Percentiles rank a stretch among this genome's conserved stretches.
Evolutionary conservation across 495 filamentous ascomycete species (phyloP).

Genomic region (Trichocladium antarcticum): DNA sequence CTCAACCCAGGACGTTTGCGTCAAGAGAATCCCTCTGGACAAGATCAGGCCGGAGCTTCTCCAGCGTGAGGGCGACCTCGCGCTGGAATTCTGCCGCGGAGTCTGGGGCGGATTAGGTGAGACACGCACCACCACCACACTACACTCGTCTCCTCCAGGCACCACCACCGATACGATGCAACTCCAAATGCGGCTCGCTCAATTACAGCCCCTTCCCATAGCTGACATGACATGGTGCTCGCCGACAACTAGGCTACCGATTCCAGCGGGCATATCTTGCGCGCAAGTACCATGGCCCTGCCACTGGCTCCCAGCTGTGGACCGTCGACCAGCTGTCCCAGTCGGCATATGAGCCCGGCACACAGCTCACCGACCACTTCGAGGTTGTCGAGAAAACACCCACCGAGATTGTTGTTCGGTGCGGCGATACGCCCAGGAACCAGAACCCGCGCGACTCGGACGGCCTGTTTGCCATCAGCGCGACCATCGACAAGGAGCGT

Average conservation of each 20-base stretch:
- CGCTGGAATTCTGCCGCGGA: slow-evolving; percentile 52
- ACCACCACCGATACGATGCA: too few relatives aligned
- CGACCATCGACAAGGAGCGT: slow-evolving; percentile 47
- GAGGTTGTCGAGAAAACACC: slow-evolving; percentile 59
- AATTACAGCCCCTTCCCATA: too few relatives aligned
- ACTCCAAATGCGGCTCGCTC: too few relatives aligned
- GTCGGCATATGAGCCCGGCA: slow-evolving; percentile 50
- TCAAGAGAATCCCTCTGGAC: slow-evolving; percentile 49
- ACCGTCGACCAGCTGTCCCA: slow-evolving; percentile 40
- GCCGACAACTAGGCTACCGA: slow-evolving; percentile 42
- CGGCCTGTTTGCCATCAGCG: slow-evolving; percentile 59
- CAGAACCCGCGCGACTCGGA: slow-evolving; percentile 48
- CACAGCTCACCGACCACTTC: slow-evolving; percentile 63
- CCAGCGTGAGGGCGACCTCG: slow-evolving; percentile 47
- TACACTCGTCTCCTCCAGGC: too few relatives aligned
- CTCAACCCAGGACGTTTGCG: slow-evolving; percentile 48
- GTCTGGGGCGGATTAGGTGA: slow-evolving; percentile 56
- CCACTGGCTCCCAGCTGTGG: slow-evolving; percentile 58
- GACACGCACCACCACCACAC: slow-evolving; percentile 10
- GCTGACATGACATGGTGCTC: background rate
- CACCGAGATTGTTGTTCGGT: slow-evolving; percentile 50
- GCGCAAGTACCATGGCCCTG: slow-evolving; percentile 49
- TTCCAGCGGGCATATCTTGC: slow-evolving; percentile 51
- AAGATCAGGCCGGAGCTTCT: slow-evolving; percentile 55
- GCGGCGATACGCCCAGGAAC: slow-evolving; percentile 54